Conservation (phyloP, 208 protist species). For the Leishmania mexicana region DNA sequence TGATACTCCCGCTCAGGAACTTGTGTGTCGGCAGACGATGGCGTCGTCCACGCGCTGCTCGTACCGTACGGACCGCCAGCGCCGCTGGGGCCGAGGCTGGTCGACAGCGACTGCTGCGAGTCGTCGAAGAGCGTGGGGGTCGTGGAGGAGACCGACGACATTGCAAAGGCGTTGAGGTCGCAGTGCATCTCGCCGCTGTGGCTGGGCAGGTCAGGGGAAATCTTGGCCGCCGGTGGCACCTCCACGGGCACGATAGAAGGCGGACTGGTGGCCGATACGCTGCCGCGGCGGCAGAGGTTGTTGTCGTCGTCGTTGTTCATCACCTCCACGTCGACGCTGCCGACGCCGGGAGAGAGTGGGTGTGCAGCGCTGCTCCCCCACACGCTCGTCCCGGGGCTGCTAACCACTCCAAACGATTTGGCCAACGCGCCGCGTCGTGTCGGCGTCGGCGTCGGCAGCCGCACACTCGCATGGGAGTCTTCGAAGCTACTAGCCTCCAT, state of each 20-base stretch:
- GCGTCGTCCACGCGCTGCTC: neutral
- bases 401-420: neutral
- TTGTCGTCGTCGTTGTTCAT: neutral
- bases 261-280: neutral
- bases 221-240: neutral
- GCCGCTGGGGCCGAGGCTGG: conserved; percentile 5
- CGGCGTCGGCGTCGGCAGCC: neutral
- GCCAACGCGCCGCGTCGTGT: neutral
- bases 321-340: neutral
- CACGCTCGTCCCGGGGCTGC: neutral
- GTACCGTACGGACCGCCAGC: neutral
- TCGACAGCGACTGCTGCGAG: conserved; percentile 2
- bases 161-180: neutral
- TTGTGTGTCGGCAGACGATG: neutral
- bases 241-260: neutral
- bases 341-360: conserved; percentile 1
- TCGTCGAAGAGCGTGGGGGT: neutral
- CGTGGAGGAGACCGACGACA: neutral
- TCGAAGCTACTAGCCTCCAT: neutral
- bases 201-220: neutral
- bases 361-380: neutral
- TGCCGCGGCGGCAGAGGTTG: neutral
- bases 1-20: neutral
- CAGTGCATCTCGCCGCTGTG: neutral
- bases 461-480: neutral